phyloP scores from a whole-genome alignment of 108 stramenopile species.

The Skeletonema tropicum region DNA sequence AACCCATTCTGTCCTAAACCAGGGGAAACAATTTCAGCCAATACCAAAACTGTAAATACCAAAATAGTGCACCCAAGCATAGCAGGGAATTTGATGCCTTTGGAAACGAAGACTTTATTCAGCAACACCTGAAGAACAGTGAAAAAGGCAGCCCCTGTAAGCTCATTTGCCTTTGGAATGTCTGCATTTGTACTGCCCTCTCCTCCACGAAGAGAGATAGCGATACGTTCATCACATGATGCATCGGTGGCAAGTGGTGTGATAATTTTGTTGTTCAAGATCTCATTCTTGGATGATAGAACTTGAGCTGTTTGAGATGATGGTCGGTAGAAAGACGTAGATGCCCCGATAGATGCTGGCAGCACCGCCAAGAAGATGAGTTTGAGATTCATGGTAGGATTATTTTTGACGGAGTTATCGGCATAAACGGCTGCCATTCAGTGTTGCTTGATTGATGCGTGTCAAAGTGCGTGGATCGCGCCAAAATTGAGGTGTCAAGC shows the following conservation, averaged over 20 bases:
- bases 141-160: slow-evolving; percentile 53
- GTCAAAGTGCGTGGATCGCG: background rate
- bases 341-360: slow-evolving; percentile 25
- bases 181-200: slow-evolving; percentile 24
- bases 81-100: slow-evolving; percentile 71
- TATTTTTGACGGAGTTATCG: background rate
- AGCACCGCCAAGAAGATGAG: slow-evolving; percentile 35
- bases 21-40: slow-evolving; percentile 55
- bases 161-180: slow-evolving; percentile 34
- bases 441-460: too few relatives aligned
- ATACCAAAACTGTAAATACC: slow-evolving; percentile 59
- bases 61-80: slow-evolving; percentile 72
- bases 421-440: background rate
- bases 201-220: slow-evolving; percentile 6
- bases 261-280: slow-evolving; percentile 1
- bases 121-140: slow-evolving; percentile 56
- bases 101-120: slow-evolving; percentile 58
- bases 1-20: slow-evolving; percentile 61
- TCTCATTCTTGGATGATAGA: background rate
- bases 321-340: slow-evolving; percentile 33
- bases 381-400: slow-evolving; percentile 3
- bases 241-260: slow-evolving; percentile 8
- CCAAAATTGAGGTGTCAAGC: background rate
- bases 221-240: background rate
- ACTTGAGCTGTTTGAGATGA: background rate